Evolutionary conservation across 139 green algal genomes (phyloP), one percentile per base, ranked within the genome.

Genomic region (Dunaliella primolecta): DNA sequence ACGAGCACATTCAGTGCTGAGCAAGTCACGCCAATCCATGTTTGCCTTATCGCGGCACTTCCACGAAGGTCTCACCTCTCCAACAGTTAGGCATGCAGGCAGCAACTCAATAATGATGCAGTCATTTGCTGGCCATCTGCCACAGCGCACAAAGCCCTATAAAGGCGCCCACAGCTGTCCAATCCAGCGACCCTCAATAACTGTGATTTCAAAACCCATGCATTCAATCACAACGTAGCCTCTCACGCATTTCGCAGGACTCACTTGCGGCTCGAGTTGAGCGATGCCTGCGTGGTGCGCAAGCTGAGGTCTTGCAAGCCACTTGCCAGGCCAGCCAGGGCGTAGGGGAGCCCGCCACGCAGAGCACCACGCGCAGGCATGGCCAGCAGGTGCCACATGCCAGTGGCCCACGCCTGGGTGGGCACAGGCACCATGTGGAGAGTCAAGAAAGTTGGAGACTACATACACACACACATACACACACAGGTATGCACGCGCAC

Each of bases 371-470:
- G 81, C 2, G 81, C 87, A 3, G 90, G 90, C 77, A 91, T 88
- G 27, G 84, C 80, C 31, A 92, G 36, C 35, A 93, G 83, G 81
- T 91, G 86, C 88, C 88, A 92, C n/a, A 91, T 84, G 37, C 90
- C 90, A n/a, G 89, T 15, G 1, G 87, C 85, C 80, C 34, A 89
- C n/a, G 36, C 70, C 86, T 81, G 75, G 71, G 25, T 32, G 71
- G 2, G 71, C 3, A n/a, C 71, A n/a, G 3, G 25, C 27, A 77
- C 20, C 56, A 72, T 23, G 23, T n/a, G 20, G 56, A 72, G 56
- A 23, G 20, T 23, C 20, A 72, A 29, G 56, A 23, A 72, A 23
- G 56, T n/a, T 20, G 20, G 20, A 23, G 56, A 72, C 20, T 20
- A 72, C 20, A 72, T n/a, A 29, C 20, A 72, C 20, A 23, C 20